These are phyloP conservation scores for Xylaria telfairii DNA, from an alignment of 495 filamentous ascomycete species.

Conservation along the genomic window DNA sequence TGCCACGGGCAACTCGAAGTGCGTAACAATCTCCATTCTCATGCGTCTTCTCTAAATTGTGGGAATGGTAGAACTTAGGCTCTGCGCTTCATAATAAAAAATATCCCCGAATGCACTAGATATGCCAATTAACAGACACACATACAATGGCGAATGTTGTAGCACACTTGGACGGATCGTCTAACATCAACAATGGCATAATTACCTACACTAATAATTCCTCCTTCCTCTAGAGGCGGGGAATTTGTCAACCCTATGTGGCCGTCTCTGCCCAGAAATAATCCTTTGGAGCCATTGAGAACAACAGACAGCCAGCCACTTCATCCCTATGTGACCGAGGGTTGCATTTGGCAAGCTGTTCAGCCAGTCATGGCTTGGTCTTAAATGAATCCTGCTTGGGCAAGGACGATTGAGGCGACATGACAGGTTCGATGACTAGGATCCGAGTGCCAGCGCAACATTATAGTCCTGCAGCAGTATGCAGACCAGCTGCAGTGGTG, in stretches of 20 bases:
- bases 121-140: too few species aligned
- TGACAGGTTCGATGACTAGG: constrained; percentile 4
- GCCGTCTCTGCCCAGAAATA: not conserved
- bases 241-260: not conserved
- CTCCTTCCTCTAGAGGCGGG: not conserved
- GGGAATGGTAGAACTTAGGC: not conserved
- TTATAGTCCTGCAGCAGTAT: constrained; percentile 39
- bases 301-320: not conserved
- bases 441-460: constrained; percentile 39
- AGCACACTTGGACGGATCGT: not conserved
- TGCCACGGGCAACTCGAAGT: not conserved
- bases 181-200: not conserved
- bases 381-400: not conserved
- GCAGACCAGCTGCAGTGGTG: constrained; percentile 36
- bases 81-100: not conserved
- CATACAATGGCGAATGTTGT: not conserved
- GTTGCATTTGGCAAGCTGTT: not conserved
- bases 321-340: not conserved
- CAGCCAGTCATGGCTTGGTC: constrained; percentile 7
- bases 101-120: not conserved
- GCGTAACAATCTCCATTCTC: not conserved
- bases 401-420: not conserved
- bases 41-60: constrained; percentile 8
- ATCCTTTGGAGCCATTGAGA: not conserved
- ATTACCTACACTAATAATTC: not conserved